Percentiles rank a stretch among this genome's conserved stretches.
These are phyloP conservation scores for Candida suzukii DNA, from an alignment of 805 yeast species.

Conservation along the genomic window DNA sequence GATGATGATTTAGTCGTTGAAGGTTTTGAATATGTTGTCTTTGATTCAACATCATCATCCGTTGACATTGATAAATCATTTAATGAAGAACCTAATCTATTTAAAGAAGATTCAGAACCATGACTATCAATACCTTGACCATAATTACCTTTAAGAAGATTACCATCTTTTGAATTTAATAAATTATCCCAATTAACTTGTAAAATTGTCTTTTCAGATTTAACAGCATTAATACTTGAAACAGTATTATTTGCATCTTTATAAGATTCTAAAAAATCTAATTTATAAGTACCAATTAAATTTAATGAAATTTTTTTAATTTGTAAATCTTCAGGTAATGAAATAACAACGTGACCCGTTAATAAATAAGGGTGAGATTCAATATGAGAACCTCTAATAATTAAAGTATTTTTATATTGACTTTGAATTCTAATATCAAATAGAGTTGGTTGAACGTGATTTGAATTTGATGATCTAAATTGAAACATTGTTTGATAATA, in stretches of 20 bases:
- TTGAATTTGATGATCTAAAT: not conserved
- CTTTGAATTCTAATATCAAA: constrained; percentile 27
- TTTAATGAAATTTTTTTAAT: constrained; percentile 31
- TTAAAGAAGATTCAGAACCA: not conserved
- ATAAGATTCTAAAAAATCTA: constrained; percentile 32
- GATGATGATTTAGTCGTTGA: not conserved
- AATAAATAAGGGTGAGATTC: constrained; percentile 37
- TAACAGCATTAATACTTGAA: constrained; percentile 24
- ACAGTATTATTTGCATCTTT: constrained; percentile 13
- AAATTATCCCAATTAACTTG: constrained; percentile 43
- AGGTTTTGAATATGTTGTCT: not conserved
- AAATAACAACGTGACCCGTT: constrained; percentile 40
- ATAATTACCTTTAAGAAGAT: constrained; percentile 32
- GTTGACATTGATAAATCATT: too few species aligned
- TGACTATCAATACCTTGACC: constrained; percentile 22
- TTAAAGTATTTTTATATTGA: constrained; percentile 32
- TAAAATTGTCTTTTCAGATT: constrained; percentile 32
- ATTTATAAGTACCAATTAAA: constrained; percentile 34
- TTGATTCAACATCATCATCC: too few species aligned
- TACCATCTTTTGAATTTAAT: constrained; percentile 32
- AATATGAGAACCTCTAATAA: constrained; percentile 36
- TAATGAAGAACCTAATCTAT: not conserved
- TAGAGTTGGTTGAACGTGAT: constrained; percentile 6
- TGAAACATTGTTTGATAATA: not conserved
- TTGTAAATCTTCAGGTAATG: constrained; percentile 35